Base-by-base conservation (phyloP, 305 asterid species). In the Ajuga reptans region DNA sequence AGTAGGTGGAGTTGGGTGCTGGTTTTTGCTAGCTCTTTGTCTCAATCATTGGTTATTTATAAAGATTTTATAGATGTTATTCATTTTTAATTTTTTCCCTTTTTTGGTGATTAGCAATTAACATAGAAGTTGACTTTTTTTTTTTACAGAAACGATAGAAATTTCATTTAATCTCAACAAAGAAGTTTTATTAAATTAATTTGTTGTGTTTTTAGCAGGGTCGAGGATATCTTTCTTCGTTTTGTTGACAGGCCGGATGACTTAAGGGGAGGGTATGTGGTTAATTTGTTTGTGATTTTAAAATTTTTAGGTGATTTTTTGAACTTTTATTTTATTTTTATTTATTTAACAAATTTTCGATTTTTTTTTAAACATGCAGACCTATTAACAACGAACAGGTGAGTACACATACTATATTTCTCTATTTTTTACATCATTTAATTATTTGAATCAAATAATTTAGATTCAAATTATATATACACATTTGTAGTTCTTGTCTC, bases 201-300 rank as follows among this genome's bases (percentile, higher is more conserved):
- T 21, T 71, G 27, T 36, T 59, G 0, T 21, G 29, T n/a, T 8
- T 68, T 31, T 12, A 49, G 37, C 69, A 89, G 90, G 80, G 80
- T 85, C 74, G 96, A 89, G 70, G 90, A 89, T 76, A 72, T 84
- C 27, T 78, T 89, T 63, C 90, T 87, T 29, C 83, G 87, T 3
- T 82, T 84, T 59, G 78, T 89, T 55, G 81, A 84, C 58, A 77
- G 83, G 37, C 86, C 91, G 5, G 89, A 83, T 58, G 96, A 85
- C 51, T 64, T 81, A 50, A 75, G 84, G 76, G 84, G 84, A 73
- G 85, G 86, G 93, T 86, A 73, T 21, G 82, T 51, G 31, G 1
- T 31, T 31, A 31, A 0, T 31, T 31, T 31, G 36, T 3, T 31
- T 1, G 6, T 31, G 36, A 3, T 31, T 31, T 31, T 5, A 3